These are phyloP conservation scores for Amaranthus tricolor DNA, from an alignment of 179 eudicot species.

Conservation along the genomic window DNA sequence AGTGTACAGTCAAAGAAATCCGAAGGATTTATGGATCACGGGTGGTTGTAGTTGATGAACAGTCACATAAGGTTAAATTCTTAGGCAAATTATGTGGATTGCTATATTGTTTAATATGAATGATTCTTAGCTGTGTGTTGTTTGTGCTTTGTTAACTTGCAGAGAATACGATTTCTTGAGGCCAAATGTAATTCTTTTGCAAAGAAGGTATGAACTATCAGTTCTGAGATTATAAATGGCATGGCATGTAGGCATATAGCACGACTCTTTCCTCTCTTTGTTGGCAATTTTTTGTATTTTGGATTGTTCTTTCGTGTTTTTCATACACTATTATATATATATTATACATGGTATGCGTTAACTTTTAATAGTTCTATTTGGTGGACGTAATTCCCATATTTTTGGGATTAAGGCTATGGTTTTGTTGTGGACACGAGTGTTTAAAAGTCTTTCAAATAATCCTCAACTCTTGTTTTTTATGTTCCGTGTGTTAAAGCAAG, in stretches of 20 bases:
- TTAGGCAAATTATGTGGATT: background rate
- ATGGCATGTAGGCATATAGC: background rate
- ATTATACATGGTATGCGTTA: background rate
- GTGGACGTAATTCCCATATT: too few species aligned
- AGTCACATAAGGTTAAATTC: constrained; percentile 58
- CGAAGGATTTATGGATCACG: constrained; percentile 76
- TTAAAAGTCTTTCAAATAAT: too few species aligned
- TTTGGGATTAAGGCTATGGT: too few species aligned
- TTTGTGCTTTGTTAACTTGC: constrained; percentile 27
- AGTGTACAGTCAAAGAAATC: constrained; percentile 61
- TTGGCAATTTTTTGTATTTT: background rate
- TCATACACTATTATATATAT: background rate
- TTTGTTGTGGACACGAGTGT: too few species aligned
- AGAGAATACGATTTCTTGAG: constrained; percentile 68
- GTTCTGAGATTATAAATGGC: background rate
- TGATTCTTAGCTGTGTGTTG: constrained; percentile 4
- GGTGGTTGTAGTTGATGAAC: constrained; percentile 64
- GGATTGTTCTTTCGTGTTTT: background rate
- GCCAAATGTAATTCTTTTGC: constrained; percentile 63
- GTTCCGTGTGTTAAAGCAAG: too few species aligned
- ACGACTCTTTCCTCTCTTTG: background rate
- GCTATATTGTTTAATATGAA: background rate
- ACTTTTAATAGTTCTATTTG: too few species aligned
- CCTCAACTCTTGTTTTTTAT: too few species aligned
- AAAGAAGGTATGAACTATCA: constrained; percentile 53